Percentiles rank a stretch among this genome's conserved stretches.
Conservation (phyloP, 2,329 filamentous ascomycete species). For the Fusarium equiseti region DNA sequence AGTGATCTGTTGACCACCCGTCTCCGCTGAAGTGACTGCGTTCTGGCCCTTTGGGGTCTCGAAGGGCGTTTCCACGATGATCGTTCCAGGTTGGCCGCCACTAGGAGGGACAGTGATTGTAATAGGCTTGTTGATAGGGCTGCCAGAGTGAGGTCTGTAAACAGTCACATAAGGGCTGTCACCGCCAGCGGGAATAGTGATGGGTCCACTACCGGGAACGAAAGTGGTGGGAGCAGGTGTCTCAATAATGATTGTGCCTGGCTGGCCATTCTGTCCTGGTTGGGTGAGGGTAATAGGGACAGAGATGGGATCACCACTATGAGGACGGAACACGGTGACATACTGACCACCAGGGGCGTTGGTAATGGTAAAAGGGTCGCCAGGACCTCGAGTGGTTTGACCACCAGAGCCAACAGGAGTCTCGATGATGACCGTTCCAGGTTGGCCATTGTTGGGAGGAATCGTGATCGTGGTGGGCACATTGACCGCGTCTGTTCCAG, state of each 20-base stretch:
- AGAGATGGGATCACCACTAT: slow-evolving; percentile 34
- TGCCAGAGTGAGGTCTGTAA: slow-evolving; percentile 27
- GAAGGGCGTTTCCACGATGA: slow-evolving; percentile 33
- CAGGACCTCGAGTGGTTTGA: slow-evolving; percentile 6
- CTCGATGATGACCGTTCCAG: slow-evolving; percentile 35
- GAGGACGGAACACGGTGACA: slow-evolving; percentile 31
- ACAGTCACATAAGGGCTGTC: slow-evolving; percentile 26
- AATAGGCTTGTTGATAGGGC: slow-evolving; percentile 12
- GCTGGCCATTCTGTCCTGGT: slow-evolving; percentile 17
- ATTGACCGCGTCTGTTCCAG: slow-evolving; percentile 22
- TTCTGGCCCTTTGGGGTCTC: slow-evolving; percentile 29
- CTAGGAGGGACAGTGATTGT: slow-evolving; percentile 21
- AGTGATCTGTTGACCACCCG: slow-evolving; percentile 22
- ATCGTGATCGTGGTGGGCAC: slow-evolving; percentile 28
- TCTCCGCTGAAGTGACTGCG: slow-evolving; percentile 9
- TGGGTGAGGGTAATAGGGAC: slow-evolving; percentile 35
- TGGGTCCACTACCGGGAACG: slow-evolving; percentile 20
- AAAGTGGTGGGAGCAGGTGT: slow-evolving; percentile 22
- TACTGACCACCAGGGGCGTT: slow-evolving; percentile 15
- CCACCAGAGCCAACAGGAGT: slow-evolving; percentile 22
- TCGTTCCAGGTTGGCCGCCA: slow-evolving; percentile 22
- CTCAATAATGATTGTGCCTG: slow-evolving; percentile 35
- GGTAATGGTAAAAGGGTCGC: slow-evolving; percentile 28
- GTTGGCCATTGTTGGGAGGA: slow-evolving; percentile 10
- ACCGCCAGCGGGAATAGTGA: slow-evolving; percentile 27